Conservation (phyloP, 768 basidiomycete species). For the Xanthoconium stramineum region DNA sequence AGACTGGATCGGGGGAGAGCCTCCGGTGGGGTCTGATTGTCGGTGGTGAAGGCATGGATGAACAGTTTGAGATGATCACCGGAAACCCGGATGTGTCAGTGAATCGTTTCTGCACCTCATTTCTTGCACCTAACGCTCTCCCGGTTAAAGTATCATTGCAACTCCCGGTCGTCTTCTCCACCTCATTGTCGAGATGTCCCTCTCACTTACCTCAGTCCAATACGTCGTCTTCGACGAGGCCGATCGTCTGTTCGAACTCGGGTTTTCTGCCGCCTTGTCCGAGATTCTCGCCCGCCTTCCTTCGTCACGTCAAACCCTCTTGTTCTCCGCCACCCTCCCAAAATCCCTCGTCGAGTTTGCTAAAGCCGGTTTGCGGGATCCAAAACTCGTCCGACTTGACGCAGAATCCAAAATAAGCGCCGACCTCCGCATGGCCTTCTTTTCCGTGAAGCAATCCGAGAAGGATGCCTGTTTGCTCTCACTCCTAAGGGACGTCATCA, state of each 20-base stretch:
- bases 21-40: constrained; percentile 93
- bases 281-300: constrained; percentile 93
- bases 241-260: constrained; percentile 97
- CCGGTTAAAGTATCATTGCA: constrained; percentile 75
- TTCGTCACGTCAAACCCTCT: constrained; percentile 79
- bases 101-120: neutral
- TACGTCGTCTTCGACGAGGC: constrained; percentile 98
- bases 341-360: constrained; percentile 96
- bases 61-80: constrained; percentile 94
- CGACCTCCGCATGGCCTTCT: constrained; percentile 93
- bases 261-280: constrained; percentile 87
- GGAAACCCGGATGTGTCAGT: constrained; percentile 94
- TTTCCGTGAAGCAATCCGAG: constrained; percentile 86
- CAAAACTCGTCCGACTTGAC: constrained; percentile 94
- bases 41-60: constrained; percentile 92
- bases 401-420: constrained; percentile 93
- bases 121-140: constrained; percentile 11
- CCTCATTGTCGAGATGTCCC: constrained; percentile 93
- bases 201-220: constrained; percentile 83
- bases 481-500: constrained; percentile 84
- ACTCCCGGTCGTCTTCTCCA: constrained; percentile 98
- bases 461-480: constrained; percentile 89
- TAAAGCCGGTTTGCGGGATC: constrained; percentile 92
- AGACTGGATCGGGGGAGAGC: constrained; percentile 46
- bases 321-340: constrained; percentile 96